Percentiles rank a stretch among this genome's conserved stretches.
Conservation (phyloP, 139 green algal species). For the Chlorella sp. region DNA sequence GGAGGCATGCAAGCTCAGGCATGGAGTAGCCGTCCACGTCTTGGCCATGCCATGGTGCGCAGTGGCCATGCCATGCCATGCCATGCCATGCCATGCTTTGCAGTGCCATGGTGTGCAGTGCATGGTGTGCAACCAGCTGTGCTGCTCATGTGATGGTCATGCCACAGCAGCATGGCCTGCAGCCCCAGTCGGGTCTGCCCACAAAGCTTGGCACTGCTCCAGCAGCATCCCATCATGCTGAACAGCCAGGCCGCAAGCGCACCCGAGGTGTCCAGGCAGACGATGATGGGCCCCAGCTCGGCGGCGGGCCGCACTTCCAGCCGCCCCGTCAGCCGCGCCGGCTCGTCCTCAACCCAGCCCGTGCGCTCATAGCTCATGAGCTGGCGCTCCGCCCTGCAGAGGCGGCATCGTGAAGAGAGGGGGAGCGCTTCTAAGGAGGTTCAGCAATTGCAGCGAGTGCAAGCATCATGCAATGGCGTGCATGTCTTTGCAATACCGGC, state of each 20-base stretch:
- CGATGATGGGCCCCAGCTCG: conserved; percentile 92
- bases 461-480: too few relatives aligned
- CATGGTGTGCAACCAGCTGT: too few relatives aligned
- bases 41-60: background rate
- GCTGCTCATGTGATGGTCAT: too few relatives aligned
- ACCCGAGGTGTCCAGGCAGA: conserved; percentile 86
- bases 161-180: background rate
- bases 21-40: background rate
- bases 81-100: too few relatives aligned
- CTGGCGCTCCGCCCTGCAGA: conserved; percentile 66
- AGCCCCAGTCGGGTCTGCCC: background rate
- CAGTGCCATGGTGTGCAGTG: too few relatives aligned
- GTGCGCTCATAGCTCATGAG: conserved; percentile 89
- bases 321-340: conserved; percentile 67
- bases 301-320: conserved; percentile 88
- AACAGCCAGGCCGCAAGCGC: too few relatives aligned
- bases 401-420: too few relatives aligned
- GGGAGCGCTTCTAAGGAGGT: too few relatives aligned
- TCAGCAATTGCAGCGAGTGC: too few relatives aligned
- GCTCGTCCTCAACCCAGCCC: conserved; percentile 87
- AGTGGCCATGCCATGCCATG: background rate
- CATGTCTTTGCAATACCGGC: too few relatives aligned
- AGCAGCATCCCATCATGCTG: too few relatives aligned
- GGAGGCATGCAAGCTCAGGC: background rate
- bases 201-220: background rate